These are phyloP conservation scores for Ogataea siamensis DNA, from an alignment of 805 yeast species.

Conservation along the genomic window DNA sequence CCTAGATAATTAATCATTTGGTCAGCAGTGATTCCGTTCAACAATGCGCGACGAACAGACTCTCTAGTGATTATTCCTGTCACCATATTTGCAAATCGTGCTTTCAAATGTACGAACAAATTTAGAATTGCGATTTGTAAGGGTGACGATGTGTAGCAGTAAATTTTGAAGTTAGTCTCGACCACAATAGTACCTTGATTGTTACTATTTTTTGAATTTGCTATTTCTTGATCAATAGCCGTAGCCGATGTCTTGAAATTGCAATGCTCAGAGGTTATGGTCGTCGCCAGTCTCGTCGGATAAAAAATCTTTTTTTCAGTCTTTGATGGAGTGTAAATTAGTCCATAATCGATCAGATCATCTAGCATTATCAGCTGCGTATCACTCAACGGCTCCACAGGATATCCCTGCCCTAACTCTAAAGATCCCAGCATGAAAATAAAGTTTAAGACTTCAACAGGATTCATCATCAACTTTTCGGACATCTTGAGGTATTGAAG, in stretches of 20 bases:
- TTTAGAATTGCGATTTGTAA: constrained; percentile 90
- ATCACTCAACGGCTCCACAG: constrained; percentile 63
- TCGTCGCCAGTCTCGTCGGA: constrained; percentile 88
- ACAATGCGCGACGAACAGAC: constrained; percentile 78
- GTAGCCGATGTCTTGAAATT: constrained; percentile 70
- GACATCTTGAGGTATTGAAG: constrained; percentile 85
- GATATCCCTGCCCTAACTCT: constrained; percentile 86
- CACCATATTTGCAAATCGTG: constrained; percentile 88
- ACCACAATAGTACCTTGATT: constrained; percentile 71
- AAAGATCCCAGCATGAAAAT: constrained; percentile 90
- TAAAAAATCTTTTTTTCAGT: constrained; percentile 46
- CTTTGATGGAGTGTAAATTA: constrained; percentile 53
- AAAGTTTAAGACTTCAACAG: constrained; percentile 92
- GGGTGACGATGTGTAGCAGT: constrained; percentile 92
- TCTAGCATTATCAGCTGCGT: constrained; percentile 86
- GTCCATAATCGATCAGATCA: constrained; percentile 87
- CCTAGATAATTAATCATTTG: constrained; percentile 88
- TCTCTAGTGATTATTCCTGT: constrained; percentile 92
- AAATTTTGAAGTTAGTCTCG: constrained; percentile 91
- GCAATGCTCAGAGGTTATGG: constrained; percentile 80
- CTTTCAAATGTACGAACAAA: constrained; percentile 78
- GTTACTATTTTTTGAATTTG: constrained; percentile 27
- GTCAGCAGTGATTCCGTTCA: constrained; percentile 90
- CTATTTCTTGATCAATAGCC: constrained; percentile 68
- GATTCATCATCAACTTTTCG: constrained; percentile 84